These are phyloP conservation scores for Candida schatavii DNA, from an alignment of 805 yeast species.

Conservation along the genomic window DNA sequence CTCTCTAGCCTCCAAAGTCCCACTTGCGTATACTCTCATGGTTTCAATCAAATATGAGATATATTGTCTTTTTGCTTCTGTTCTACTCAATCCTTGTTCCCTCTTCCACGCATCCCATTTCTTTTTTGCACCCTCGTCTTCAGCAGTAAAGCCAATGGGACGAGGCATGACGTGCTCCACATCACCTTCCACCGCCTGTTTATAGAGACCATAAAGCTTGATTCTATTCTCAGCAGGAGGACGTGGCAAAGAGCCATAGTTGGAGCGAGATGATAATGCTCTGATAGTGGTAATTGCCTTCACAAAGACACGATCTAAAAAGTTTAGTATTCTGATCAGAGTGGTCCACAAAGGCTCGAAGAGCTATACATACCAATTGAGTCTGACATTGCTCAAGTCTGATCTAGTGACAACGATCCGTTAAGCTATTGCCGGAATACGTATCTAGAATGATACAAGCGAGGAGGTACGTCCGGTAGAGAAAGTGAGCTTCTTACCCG, in stretches of 20 bases:
- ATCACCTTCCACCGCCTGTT: slow-evolving; percentile 88
- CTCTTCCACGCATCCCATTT: slow-evolving; percentile 87
- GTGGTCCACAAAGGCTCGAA: not conserved
- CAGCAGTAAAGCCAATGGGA: slow-evolving; percentile 58
- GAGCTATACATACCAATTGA: slow-evolving; percentile 39
- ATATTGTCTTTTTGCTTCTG: slow-evolving; percentile 73
- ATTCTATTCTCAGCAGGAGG: slow-evolving; percentile 74
- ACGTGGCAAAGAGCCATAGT: slow-evolving; percentile 62
- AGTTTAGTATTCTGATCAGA: too few species aligned
- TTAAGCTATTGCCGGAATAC: too few species aligned
- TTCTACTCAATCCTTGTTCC: slow-evolving; percentile 62
- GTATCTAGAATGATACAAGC: too few species aligned
- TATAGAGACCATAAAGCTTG: slow-evolving; percentile 74
- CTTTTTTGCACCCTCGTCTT: slow-evolving; percentile 63
- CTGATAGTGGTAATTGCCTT: slow-evolving; percentile 80
- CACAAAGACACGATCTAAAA: slow-evolving; percentile 68
- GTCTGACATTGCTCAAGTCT: too few species aligned
- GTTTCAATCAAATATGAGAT: slow-evolving; percentile 68
- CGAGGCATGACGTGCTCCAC: slow-evolving; percentile 65
- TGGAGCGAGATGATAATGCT: slow-evolving; percentile 63
- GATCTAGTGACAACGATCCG: too few species aligned
- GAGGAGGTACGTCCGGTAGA: too few species aligned
- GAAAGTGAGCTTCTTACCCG: too few species aligned
- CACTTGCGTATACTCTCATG: slow-evolving; percentile 66
- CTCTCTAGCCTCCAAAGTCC: slow-evolving; percentile 64